phyloP scores from a whole-genome alignment of 176 grass and related monocot species.

The Phoenix dactylifera region DNA sequence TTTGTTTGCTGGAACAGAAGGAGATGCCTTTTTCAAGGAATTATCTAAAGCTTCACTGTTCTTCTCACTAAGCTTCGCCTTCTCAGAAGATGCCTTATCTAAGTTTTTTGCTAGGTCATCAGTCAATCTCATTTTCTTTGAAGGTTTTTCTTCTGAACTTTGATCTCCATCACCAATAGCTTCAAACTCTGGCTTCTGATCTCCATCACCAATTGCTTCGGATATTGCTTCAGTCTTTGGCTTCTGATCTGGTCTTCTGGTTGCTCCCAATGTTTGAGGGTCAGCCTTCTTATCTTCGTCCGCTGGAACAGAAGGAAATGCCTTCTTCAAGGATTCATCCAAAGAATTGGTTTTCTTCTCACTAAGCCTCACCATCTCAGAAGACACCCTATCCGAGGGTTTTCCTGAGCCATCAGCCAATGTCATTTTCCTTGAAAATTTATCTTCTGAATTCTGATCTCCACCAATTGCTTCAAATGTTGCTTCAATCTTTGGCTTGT shows the following conservation, averaged over 20 bases:
- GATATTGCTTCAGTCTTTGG: not conserved
- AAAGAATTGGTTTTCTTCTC: too few species aligned
- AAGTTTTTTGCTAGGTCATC: not conserved
- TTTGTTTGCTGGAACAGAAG: not conserved
- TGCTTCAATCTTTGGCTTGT: too few species aligned
- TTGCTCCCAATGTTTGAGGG: slow-evolving; percentile 4
- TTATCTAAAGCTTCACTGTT: not conserved
- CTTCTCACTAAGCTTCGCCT: slow-evolving; percentile 1
- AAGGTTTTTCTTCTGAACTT: slow-evolving; percentile 9
- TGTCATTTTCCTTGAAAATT: slow-evolving; percentile 32
- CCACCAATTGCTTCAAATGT: too few species aligned
- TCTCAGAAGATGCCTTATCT: not conserved
- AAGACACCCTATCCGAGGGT: too few species aligned
- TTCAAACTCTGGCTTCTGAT: slow-evolving; percentile 5
- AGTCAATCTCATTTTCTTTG: slow-evolving; percentile 37
- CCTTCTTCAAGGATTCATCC: too few species aligned
- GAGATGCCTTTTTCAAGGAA: not conserved
- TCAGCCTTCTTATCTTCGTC: slow-evolving; percentile 7
- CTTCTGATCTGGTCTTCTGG: slow-evolving; percentile 12
- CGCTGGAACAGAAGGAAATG: too few species aligned
- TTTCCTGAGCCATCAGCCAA: slow-evolving; percentile 12
- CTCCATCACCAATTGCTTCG: too few species aligned
- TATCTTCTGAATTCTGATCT: slow-evolving; percentile 6
- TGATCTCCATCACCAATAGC: not conserved
- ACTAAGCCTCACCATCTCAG: too few species aligned